Evolutionary conservation across 495 filamentous ascomycete genomes (phyloP).

Genomic region (Hyaloscypha hepaticicola): DNA sequence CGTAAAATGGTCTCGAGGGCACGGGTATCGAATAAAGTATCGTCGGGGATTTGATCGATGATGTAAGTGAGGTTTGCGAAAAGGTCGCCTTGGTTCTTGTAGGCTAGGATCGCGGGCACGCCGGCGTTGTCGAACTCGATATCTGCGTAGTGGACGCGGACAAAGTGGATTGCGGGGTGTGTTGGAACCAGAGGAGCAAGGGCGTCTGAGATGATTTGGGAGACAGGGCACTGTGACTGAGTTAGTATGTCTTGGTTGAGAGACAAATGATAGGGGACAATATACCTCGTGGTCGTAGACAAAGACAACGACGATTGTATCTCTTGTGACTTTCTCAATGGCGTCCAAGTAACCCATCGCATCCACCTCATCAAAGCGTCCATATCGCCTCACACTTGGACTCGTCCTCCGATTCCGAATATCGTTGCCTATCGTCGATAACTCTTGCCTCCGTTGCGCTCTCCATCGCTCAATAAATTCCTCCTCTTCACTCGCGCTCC

Average conservation of each 20-base stretch:
- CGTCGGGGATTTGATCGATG: constrained; percentile 77
- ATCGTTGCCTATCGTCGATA: constrained; percentile 46
- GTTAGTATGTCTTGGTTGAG: constrained; percentile 3
- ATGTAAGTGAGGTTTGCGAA: constrained; percentile 88
- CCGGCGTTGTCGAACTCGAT: constrained; percentile 92
- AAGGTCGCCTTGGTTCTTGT: constrained; percentile 79
- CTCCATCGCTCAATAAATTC: constrained; percentile 84
- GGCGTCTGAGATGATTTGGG: constrained; percentile 72
- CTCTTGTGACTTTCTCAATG: constrained; percentile 79
- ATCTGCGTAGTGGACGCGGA: constrained; percentile 88
- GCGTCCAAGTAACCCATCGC: constrained; percentile 91
- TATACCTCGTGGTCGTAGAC: constrained; percentile 86
- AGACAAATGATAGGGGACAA: constrained; percentile 4
- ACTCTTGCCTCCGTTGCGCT: constrained; percentile 70
- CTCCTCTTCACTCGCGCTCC: constrained; percentile 70
- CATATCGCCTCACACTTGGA: constrained; percentile 73
- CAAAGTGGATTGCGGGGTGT: constrained; percentile 73
- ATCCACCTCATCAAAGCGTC: constrained; percentile 79
- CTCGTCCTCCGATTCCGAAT: constrained; percentile 59
- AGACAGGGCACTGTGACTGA: constrained; percentile 65
- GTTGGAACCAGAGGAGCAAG: constrained; percentile 67
- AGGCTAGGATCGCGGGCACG: constrained; percentile 86
- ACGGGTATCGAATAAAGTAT: constrained; percentile 52
- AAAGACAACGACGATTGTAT: constrained; percentile 89
- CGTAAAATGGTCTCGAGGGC: constrained; percentile 47